These are phyloP conservation scores for Angomonas ambiguus DNA, from an alignment of 208 protist species.

Conservation along the genomic window DNA sequence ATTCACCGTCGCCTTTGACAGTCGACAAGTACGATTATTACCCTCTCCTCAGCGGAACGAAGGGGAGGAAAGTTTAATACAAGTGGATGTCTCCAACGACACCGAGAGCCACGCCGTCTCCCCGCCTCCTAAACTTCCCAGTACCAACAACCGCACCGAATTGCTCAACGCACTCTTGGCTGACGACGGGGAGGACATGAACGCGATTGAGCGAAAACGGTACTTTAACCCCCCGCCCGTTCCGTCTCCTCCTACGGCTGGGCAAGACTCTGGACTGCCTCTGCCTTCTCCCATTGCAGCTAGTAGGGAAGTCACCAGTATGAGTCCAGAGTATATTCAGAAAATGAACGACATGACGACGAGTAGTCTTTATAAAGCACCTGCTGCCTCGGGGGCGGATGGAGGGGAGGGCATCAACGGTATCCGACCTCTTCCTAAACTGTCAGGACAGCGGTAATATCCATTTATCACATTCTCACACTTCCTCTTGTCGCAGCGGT, in stretches of 20 bases:
- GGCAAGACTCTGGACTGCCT: background rate
- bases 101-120: background rate
- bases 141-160: background rate
- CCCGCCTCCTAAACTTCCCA: background rate
- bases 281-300: background rate
- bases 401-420: no score
- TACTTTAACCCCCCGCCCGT: background rate
- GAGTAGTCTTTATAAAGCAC: background rate
- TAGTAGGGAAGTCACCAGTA: background rate
- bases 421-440: background rate
- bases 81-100: background rate
- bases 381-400: no score
- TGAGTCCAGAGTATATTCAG: background rate
- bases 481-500: no score
- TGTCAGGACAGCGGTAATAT: background rate
- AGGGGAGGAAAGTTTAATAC: background rate
- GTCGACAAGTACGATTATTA: background rate
- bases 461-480: no score
- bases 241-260: background rate
- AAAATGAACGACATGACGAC: background rate
- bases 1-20: background rate
- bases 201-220: constrained; percentile 1
- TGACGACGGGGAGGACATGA: background rate
- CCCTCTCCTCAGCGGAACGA: constrained; percentile 2
- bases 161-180: background rate